Percentiles rank a stretch among this genome's conserved stretches.
These are phyloP conservation scores for Eimeria maxima DNA, from an alignment of 169 alveolate species.

Conservation along the genomic window DNA sequence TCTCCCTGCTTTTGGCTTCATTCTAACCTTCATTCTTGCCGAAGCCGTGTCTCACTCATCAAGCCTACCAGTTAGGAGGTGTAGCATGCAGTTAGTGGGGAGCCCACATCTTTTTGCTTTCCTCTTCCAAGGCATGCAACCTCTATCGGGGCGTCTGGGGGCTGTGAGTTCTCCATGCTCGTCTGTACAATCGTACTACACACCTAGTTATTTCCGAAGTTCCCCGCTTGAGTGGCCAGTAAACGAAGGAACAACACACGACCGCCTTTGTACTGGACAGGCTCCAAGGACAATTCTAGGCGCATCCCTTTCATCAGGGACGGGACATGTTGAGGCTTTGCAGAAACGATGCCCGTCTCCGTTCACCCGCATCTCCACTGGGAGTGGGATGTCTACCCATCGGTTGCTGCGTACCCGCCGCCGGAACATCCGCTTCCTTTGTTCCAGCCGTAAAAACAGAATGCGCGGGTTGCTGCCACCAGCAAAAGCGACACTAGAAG, in stretches of 20 bases:
- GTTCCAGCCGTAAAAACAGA: slow-evolving; percentile 62
- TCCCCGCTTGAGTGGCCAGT: not conserved
- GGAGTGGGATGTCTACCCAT: not conserved
- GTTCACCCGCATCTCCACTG: slow-evolving; percentile 13
- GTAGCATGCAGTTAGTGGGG: not conserved
- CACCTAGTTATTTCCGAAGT: not conserved
- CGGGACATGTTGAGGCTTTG: not conserved
- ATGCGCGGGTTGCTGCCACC: slow-evolving; percentile 52
- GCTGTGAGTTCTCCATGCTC: not conserved
- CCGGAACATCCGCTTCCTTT: slow-evolving; percentile 42
- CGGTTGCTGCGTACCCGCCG: slow-evolving; percentile 58
- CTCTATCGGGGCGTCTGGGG: not conserved
- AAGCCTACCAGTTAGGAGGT: not conserved
- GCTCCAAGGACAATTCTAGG: not conserved
- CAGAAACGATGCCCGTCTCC: not conserved
- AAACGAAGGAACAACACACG: not conserved
- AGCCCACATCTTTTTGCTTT: not conserved
- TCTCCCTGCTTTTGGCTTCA: not conserved
- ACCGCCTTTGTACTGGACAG: not conserved
- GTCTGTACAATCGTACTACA: not conserved
- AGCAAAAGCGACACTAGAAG: slow-evolving; percentile 29
- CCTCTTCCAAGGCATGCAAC: slow-evolving; percentile 22
- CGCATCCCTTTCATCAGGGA: not conserved
- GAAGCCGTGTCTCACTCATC: not conserved
- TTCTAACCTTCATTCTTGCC: not conserved